Evolutionary conservation across 2,329 filamentous ascomycete species (phyloP).

Genomic region (Cladophialophora yegresii): DNA sequence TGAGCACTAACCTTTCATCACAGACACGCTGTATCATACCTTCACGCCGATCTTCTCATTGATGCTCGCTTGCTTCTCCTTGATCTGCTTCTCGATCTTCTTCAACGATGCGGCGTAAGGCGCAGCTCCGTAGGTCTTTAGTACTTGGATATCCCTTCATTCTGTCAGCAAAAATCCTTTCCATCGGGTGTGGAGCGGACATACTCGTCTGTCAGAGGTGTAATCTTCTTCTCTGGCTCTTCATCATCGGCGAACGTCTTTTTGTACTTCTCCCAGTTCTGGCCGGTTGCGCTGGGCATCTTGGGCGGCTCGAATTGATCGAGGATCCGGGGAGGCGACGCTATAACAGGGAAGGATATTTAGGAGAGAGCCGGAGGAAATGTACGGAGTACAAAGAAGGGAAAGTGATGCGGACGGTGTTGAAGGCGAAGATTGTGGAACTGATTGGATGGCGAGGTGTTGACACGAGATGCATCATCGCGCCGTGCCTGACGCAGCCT

Average conservation of each 20-base stretch:
- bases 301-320: constrained; percentile 7
- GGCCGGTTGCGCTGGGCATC: constrained; percentile 91
- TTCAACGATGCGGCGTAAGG: constrained; percentile 92
- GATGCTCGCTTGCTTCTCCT: constrained; percentile 96
- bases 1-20: constrained; percentile 7
- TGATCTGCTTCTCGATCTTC: constrained; percentile 98
- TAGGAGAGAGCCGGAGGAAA: not conserved
- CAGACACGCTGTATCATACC: constrained; percentile 37
- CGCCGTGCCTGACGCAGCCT: constrained; percentile 15
- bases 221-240: constrained; percentile 99
- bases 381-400: not conserved
- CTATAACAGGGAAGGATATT: not conserved
- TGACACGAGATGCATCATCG: constrained; percentile 6
- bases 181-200: constrained; percentile 42
- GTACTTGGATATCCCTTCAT: constrained; percentile 90
- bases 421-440: constrained; percentile 8
- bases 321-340: not conserved
- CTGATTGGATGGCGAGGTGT: constrained; percentile 22
- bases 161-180: constrained; percentile 40
- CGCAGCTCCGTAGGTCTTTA: constrained; percentile 97
- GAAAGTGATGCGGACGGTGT: not conserved
- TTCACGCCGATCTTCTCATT: constrained; percentile 90
- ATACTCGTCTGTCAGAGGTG: constrained; percentile 92
- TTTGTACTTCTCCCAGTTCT: constrained; percentile 98
- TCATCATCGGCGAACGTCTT: constrained; percentile 97